Percentiles rank a stretch among this genome's conserved stretches.
Conservation (phyloP, 768 basidiomycete species). For the Lactarius sp. region DNA sequence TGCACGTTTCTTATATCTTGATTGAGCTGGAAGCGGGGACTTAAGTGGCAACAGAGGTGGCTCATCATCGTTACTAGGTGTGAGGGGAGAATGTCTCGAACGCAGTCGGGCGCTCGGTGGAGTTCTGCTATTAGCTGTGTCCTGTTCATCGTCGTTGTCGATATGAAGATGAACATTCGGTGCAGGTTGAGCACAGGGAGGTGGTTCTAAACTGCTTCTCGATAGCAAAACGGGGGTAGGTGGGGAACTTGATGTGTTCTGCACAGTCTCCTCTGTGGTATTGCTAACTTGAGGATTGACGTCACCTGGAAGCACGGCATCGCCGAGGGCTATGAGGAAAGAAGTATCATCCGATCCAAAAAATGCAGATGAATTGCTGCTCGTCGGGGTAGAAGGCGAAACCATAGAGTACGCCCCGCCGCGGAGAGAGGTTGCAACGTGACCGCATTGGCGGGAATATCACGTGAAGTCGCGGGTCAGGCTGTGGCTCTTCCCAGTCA, state of each 20-base stretch:
- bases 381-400: slow-evolving; percentile 15
- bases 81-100: not conserved
- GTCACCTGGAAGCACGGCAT: slow-evolving; percentile 47
- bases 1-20: slow-evolving; percentile 21
- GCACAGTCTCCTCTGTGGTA: not conserved
- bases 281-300: slow-evolving; percentile 13
- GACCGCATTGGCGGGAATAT: not conserved
- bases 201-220: slow-evolving; percentile 33
- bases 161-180: slow-evolving; percentile 38
- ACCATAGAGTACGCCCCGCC: slow-evolving; percentile 6
- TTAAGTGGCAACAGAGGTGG: not conserved
- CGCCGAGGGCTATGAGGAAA: slow-evolving; percentile 46
- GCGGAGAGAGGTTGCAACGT: not conserved
- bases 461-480: not conserved
- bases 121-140: not conserved
- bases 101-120: not conserved
- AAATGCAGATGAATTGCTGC: slow-evolving; percentile 46
- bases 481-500: not conserved
- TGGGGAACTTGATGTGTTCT: slow-evolving; percentile 8
- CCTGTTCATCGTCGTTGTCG: slow-evolving; percentile 35
- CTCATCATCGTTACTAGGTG: slow-evolving; percentile 8
- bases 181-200: slow-evolving; percentile 39
- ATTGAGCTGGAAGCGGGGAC: slow-evolving; percentile 12
- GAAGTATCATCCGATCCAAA: slow-evolving; percentile 51
- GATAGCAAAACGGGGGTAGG: slow-evolving; percentile 7